A percentile compares a stretch with the other conserved stretches of the same genome.
Conservation (phyloP, 2,329 filamentous ascomycete species). For the Fusarium albosuccineum region DNA sequence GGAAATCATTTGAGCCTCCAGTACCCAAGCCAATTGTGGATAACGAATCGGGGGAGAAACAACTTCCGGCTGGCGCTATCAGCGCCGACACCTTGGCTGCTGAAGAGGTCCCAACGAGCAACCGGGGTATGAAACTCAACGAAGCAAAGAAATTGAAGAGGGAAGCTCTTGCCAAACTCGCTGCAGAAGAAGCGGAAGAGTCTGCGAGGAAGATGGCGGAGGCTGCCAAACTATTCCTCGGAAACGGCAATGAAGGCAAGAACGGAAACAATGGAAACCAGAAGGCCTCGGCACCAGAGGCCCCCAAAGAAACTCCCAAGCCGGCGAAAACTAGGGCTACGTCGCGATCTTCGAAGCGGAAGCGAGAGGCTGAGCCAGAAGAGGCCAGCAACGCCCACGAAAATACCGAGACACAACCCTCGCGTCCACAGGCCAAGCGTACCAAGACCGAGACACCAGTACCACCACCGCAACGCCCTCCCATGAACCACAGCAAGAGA, state of each 20-base stretch:
- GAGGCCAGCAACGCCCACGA: conserved; percentile 48
- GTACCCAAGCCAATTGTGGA: conserved; percentile 57
- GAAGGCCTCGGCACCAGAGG: conserved; percentile 43
- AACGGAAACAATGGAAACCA: conserved; percentile 40
- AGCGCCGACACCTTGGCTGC: conserved; percentile 67
- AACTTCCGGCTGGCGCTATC: conserved; percentile 71
- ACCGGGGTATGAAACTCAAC: conserved; percentile 82
- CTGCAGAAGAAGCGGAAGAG: conserved; percentile 72
- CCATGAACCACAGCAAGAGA: conserved; percentile 47
- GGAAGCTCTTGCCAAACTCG: conserved; percentile 72
- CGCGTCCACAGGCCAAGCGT: conserved; percentile 62
- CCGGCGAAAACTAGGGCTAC: conserved; percentile 47
- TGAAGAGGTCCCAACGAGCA: conserved; percentile 74
- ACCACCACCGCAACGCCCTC: conserved; percentile 58
- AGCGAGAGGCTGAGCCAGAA: conserved; percentile 56
- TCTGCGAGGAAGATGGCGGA: conserved; percentile 66
- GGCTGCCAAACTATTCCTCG: conserved; percentile 61
- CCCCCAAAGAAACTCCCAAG: conserved; percentile 45
- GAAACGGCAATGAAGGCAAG: conserved; percentile 43
- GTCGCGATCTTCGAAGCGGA: conserved; percentile 59
- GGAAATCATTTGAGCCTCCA: conserved; percentile 68
- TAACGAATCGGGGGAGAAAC: conserved; percentile 63
- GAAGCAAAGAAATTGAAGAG: conserved; percentile 81
- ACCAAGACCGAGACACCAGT: conserved; percentile 71
- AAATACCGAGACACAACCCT: conserved; percentile 45